phyloP scores from a whole-genome alignment of 306 rosid genomes.

The Rosa persica region DNA sequence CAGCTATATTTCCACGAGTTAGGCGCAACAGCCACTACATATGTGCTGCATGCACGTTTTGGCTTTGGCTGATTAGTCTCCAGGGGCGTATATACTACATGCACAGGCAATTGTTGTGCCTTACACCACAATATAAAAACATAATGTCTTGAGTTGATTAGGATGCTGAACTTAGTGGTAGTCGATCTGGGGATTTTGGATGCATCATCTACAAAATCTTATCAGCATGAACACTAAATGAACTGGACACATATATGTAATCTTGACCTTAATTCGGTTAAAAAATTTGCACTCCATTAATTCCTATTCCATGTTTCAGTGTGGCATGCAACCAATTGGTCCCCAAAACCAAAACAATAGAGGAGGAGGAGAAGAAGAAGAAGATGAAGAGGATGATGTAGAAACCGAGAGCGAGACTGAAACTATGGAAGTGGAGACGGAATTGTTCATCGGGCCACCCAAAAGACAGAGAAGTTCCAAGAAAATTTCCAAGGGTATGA shows the following conservation, averaged over 20 bases:
- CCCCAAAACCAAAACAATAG: slow-evolving; percentile 13
- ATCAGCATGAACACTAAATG: no score
- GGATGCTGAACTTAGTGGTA: not conserved
- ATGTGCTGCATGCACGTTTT: not conserved
- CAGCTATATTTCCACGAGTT: not conserved
- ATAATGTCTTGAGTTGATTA: not conserved
- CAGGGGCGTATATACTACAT: not conserved
- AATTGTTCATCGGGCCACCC: slow-evolving; percentile 73
- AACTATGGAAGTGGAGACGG: slow-evolving; percentile 65
- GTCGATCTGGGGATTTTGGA: not conserved
- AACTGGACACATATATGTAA: no score
- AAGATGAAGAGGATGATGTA: not conserved
- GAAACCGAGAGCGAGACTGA: not conserved
- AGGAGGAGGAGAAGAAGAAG: slow-evolving; percentile 21
- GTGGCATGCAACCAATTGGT: slow-evolving; percentile 24
- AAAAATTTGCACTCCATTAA: not conserved
- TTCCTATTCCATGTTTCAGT: slow-evolving; percentile 33
- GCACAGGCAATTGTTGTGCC: not conserved
- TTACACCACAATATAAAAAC: no score
- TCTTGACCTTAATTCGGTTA: not conserved
- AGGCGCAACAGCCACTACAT: not conserved
- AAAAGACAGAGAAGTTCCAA: slow-evolving; percentile 21
- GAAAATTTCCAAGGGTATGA: not conserved
- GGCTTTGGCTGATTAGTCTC: not conserved
- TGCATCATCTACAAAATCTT: not conserved